Percentiles rank a stretch among this genome's conserved stretches.
Evolutionary conservation across 2,329 filamentous ascomycete species (phyloP).

Genomic region (Pseudocercospora fuligena): DNA sequence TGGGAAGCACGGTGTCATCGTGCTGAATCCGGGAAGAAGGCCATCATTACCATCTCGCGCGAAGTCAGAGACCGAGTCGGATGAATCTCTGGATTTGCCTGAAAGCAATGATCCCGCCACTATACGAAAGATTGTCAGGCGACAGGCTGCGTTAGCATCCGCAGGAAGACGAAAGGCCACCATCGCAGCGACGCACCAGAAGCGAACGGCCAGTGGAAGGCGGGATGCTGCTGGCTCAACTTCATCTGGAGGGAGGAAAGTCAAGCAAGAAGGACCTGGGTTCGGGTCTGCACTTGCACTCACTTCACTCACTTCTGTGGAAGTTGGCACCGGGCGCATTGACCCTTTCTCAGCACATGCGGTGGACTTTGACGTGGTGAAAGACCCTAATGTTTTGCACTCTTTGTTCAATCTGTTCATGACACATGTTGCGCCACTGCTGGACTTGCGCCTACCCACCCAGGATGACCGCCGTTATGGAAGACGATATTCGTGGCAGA

Average conservation of each 20-base stretch:
- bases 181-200: conserved; percentile 24
- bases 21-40: conserved; percentile 17
- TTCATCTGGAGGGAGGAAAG: background rate
- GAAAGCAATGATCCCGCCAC: conserved; percentile 28
- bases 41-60: conserved; percentile 14
- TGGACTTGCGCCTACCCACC: conserved; percentile 23
- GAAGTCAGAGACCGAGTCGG: conserved; percentile 14
- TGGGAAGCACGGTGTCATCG: conserved; percentile 22
- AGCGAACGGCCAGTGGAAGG: conserved; percentile 7
- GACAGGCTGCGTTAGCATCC: conserved; percentile 27
- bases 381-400: conserved; percentile 20
- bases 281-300: background rate
- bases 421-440: conserved; percentile 20
- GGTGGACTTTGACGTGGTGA: conserved; percentile 22
- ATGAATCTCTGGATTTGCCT: conserved; percentile 12
- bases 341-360: conserved; percentile 23
- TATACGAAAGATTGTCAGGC: conserved; percentile 25
- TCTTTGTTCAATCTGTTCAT: conserved; percentile 24
- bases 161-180: conserved; percentile 25
- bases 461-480: conserved; percentile 19
- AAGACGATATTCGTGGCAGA: conserved; percentile 22
- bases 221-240: background rate
- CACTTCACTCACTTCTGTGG: background rate
- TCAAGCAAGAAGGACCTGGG: background rate
- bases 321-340: conserved; percentile 16